These are phyloP conservation scores for Rhizophora apiculata DNA, from an alignment of 345 rosid species.

Conservation along the genomic window DNA sequence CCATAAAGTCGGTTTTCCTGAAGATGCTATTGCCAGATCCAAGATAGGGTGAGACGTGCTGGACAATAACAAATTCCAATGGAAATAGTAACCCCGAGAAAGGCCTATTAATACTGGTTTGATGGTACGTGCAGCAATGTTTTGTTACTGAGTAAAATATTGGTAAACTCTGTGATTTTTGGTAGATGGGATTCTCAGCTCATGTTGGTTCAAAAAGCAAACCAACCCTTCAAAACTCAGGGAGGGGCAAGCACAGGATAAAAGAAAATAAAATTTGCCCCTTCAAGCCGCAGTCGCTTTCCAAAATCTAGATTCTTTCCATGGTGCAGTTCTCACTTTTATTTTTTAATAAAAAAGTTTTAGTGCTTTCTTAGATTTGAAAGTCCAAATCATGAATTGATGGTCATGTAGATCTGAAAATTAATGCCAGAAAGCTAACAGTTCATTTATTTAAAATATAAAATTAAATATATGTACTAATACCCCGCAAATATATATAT, in stretches of 20 bases:
- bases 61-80: neutral
- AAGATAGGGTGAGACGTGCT: neutral
- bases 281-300: constrained; percentile 6
- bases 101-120: too few species aligned
- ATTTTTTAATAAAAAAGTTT: constrained; percentile 3
- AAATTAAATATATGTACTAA: too few species aligned
- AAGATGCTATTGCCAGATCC: constrained; percentile 10
- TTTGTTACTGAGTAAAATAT: neutral
- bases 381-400: constrained; percentile 9
- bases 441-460: too few species aligned
- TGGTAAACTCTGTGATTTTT: too few species aligned
- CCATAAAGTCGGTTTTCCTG: constrained; percentile 14
- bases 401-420: constrained; percentile 19
- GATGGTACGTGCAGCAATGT: neutral
- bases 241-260: too few species aligned
- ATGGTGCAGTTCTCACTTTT: neutral
- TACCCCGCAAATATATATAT: too few species aligned
- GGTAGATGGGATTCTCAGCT: too few species aligned
- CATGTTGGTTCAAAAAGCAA: too few species aligned
- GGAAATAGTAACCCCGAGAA: neutral
- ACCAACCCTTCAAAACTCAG: too few species aligned
- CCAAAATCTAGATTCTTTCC: neutral
- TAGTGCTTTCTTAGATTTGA: constrained; percentile 14
- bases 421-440: constrained; percentile 10
- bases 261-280: neutral